Conservation (phyloP, 1,139 yeast genomes). For the Spencermartinsiella ligniputridi region DNA sequence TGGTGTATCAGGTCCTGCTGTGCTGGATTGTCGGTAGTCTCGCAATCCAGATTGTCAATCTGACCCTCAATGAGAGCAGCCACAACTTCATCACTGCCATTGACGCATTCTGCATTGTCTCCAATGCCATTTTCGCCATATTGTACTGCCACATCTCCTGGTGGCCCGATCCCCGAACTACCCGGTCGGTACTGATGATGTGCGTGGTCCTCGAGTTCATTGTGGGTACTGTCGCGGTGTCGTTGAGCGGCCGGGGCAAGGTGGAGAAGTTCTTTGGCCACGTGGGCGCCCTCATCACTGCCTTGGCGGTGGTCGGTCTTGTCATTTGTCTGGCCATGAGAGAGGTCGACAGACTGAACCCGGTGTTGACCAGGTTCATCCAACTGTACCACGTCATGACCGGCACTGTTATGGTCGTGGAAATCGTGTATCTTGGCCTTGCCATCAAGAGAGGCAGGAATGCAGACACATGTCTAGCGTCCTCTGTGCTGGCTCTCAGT, state of each 20-base stretch:
- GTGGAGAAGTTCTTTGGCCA: conserved; percentile 19
- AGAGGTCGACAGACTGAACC: conserved; percentile 26
- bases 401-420: conserved; percentile 3
- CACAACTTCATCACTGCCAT: neutral
- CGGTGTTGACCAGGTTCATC: conserved; percentile 20
- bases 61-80: neutral
- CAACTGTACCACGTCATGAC: conserved; percentile 22
- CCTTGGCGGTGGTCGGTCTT: conserved; percentile 26
- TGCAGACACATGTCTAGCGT: conserved; percentile 28
- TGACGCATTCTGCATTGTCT: neutral
- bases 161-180: neutral
- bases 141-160: conserved; percentile 14
- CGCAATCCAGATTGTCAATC: neutral
- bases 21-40: neutral
- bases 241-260: neutral
- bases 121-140: neutral
- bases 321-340: conserved; percentile 22
- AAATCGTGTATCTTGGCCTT: conserved; percentile 5
- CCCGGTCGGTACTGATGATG: neutral
- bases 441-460: conserved; percentile 10
- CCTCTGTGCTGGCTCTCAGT: conserved; percentile 20
- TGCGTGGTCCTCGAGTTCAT: neutral
- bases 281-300: conserved; percentile 20
- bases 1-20: neutral
- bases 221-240: neutral